Base-by-base conservation (phyloP, 2,329 filamentous ascomycete species). In the Trichoderma lentiforme region DNA sequence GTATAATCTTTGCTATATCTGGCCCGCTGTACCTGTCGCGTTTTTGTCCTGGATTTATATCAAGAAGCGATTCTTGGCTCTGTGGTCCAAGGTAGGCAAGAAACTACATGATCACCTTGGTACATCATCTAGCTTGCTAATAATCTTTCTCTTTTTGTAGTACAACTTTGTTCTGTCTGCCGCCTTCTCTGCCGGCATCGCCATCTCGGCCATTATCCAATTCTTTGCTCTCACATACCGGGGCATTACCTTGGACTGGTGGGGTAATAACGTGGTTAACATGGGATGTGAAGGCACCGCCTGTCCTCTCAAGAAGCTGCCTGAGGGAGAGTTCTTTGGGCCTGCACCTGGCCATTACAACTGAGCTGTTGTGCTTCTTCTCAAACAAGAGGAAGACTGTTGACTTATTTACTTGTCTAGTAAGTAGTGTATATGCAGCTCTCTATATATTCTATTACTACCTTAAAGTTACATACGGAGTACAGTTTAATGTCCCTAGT, bases 11-110 rank as follows among this genome's bases (percentile, higher is more conserved):
- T 81, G 80, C 14, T 88, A 86, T 74, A 76, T 83, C 47, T 84
- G 82, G 81, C 84, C 84, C 3, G 81, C 83, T 34, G 82, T 87
- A 3, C 84, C 84, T 3, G 80, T 87, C 15, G 85, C 83, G 5
- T 85, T 80, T 77, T 73, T 84, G 39, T 85, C 84, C 5, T 87
- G 85, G 84, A 78, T 86, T 30, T 87, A 82, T 75, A 76, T 86
- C 72, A 84, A 83, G 74, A 77, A 77, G 26, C 80, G 84, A 12
- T 84, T 83, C 74, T 80, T 85, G 30, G 81, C 77, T 3, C 83
- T 86, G 74, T 88, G 86, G 85, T 82, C 83, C 71, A 86, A 86
- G 80, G 71, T 72, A 61, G 32, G 53, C 18, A 71, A 61, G 14
- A 15, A 18, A 18, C 18, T n/a, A 5, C 34, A 14, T 14, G 6